phyloP scores from a whole-genome alignment of 129 eudicot species.

The Flaveria trinervia region DNA sequence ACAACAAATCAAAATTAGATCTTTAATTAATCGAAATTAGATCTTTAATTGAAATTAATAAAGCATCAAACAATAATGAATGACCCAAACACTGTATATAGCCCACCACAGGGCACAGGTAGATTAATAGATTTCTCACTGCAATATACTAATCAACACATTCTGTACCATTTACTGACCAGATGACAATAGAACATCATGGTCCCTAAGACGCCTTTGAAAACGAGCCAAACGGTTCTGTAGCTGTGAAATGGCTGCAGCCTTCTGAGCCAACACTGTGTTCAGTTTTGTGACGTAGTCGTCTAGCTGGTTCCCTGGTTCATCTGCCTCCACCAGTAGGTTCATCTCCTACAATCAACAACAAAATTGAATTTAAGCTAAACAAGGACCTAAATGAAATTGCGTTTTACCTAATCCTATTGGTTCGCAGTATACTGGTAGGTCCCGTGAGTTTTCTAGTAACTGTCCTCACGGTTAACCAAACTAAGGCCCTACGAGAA shows the following conservation, averaged over 20 bases:
- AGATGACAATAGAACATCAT: constrained; percentile 75
- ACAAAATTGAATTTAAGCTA: not conserved
- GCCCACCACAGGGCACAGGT: constrained; percentile 1
- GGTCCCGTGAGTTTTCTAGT: too few relatives aligned
- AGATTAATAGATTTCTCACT: not conserved
- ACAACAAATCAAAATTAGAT: not conserved
- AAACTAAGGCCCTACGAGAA: not conserved
- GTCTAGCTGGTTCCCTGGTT: constrained; percentile 92
- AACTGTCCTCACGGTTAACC: not conserved
- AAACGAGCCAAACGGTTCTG: constrained; percentile 88
- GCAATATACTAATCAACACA: constrained; percentile 7
- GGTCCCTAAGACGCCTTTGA: constrained; percentile 89
- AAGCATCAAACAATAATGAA: constrained; percentile 38
- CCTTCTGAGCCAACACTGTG: constrained; percentile 81
- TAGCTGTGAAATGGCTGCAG: constrained; percentile 75
- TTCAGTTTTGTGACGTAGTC: constrained; percentile 73
- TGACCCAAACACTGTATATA: constrained; percentile 25
- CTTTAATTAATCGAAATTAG: not conserved
- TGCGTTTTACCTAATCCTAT: too few relatives aligned
- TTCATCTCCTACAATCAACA: constrained; percentile 77
- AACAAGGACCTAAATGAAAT: not conserved
- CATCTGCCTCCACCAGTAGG: constrained; percentile 89
- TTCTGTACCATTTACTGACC: constrained; percentile 42
- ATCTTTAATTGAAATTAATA: constrained; percentile 22
- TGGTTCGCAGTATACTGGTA: too few relatives aligned